A percentile compares a stretch with the other conserved stretches of the same genome.
Conservation (phyloP, 768 basidiomycete species). For the Termitomyces sp. region DNA sequence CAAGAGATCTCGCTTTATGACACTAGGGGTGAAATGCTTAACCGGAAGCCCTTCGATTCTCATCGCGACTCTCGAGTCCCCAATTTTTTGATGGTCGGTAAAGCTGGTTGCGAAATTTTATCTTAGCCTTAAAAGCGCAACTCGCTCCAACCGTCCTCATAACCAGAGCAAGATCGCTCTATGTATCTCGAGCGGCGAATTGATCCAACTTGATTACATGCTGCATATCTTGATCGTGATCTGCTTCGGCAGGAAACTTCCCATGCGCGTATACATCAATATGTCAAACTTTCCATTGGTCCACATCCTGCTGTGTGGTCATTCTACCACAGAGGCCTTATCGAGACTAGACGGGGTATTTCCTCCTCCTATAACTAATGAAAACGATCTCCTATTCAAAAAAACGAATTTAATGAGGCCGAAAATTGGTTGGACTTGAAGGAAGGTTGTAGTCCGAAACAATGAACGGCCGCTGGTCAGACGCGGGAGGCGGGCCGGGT, state of each 20-base stretch:
- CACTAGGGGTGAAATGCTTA: background rate
- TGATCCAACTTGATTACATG: background rate
- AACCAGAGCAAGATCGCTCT: background rate
- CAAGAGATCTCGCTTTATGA: background rate
- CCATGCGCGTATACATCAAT: background rate
- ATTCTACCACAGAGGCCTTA: background rate
- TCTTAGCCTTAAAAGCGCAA: background rate
- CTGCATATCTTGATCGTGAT: background rate
- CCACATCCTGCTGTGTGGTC: background rate
- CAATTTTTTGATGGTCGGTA: background rate
- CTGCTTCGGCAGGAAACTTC: background rate
- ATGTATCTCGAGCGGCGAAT: background rate
- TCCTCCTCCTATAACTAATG: background rate
- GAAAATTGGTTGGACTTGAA: background rate
- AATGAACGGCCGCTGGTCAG: background rate
- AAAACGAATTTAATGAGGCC: background rate
- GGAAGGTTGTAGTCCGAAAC: background rate
- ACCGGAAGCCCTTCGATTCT: background rate
- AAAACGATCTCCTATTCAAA: background rate
- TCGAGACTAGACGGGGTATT: background rate
- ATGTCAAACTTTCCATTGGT: background rate
- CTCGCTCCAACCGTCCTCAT: background rate
- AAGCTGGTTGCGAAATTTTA: background rate
- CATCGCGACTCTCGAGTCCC: background rate
- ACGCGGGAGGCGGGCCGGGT: background rate